Evolutionary conservation across 352 stramenopile species (phyloP).

Genomic region (Peronospora belbahrii): DNA sequence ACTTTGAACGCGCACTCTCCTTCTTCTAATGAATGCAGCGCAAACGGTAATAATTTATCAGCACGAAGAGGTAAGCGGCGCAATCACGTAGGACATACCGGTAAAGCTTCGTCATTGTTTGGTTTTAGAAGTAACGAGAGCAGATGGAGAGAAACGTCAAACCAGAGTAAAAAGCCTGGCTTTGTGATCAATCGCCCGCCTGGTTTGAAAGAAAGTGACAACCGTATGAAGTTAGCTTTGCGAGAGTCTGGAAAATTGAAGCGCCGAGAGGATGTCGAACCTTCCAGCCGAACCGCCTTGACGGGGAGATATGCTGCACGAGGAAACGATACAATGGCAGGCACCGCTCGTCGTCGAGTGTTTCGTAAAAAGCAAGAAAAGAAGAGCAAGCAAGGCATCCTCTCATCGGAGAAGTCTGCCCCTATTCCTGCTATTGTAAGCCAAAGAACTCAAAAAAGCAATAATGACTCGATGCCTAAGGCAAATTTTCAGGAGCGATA

Average conservation of each 20-base stretch:
- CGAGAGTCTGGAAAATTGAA: constrained; percentile 10
- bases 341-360: constrained; percentile 33
- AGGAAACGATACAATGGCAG: constrained; percentile 18
- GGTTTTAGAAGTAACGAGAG: constrained; percentile 9
- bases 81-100: constrained; percentile 7
- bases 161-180: constrained; percentile 9
- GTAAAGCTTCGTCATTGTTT: background rate
- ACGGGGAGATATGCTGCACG: constrained; percentile 19
- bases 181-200: background rate
- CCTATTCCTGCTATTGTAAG: background rate
- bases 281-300: constrained; percentile 14
- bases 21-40: constrained; percentile 8
- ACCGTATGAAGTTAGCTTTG: constrained; percentile 2
- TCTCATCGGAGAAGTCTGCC: background rate
- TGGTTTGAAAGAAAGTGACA: constrained; percentile 16
- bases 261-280: constrained; percentile 17
- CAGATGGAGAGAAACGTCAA: constrained; percentile 1
- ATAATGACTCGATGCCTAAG: constrained; percentile 1
- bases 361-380: constrained; percentile 55
- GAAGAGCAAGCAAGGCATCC: constrained; percentile 10
- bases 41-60: constrained; percentile 4
- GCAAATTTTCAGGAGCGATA: background rate
- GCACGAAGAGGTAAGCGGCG: constrained; percentile 16
- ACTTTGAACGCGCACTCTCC: background rate
- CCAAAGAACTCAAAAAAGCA: constrained; percentile 5